Conservation (phyloP, 2,329 filamentous ascomycete species). For the Plectosphaerella plurivora region DNA sequence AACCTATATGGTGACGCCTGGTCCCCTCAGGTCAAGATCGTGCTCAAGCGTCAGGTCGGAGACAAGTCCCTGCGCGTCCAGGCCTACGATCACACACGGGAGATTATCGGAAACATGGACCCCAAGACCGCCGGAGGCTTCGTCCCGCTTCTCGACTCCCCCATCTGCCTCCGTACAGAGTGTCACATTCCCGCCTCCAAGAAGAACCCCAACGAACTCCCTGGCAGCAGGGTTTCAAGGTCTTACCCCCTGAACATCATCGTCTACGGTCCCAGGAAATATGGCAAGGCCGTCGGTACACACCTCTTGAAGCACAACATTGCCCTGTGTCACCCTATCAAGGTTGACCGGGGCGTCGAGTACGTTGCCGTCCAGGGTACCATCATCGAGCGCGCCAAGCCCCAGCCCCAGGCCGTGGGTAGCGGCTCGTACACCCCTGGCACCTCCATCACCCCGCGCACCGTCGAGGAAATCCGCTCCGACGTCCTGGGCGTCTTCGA, state of each 20-base stretch:
- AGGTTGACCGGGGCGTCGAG: slow-evolving; percentile 61
- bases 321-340: slow-evolving; percentile 48
- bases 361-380: slow-evolving; percentile 46
- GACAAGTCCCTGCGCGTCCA: slow-evolving; percentile 59
- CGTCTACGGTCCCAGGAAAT: slow-evolving; percentile 71
- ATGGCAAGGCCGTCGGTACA: slow-evolving; percentile 60
- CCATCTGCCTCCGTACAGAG: slow-evolving; percentile 62
- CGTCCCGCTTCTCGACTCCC: slow-evolving; percentile 67
- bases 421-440: slow-evolving; percentile 17
- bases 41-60: slow-evolving; percentile 55
- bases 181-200: slow-evolving; percentile 66
- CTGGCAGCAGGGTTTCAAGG: slow-evolving; percentile 58
- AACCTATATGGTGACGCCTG: slow-evolving; percentile 52
- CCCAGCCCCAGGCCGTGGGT: slow-evolving; percentile 54
- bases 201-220: slow-evolving; percentile 57
- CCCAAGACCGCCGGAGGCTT: slow-evolving; percentile 61
- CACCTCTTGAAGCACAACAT: slow-evolving; percentile 63
- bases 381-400: neutral
- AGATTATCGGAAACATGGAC: slow-evolving; percentile 75
- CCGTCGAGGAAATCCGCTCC: slow-evolving; percentile 78
- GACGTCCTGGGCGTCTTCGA: slow-evolving; percentile 89
- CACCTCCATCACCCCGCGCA: slow-evolving; percentile 44
- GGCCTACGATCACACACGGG: slow-evolving; percentile 66
- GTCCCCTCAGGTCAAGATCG: slow-evolving; percentile 73
- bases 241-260: slow-evolving; percentile 65